Percentiles rank a stretch among this genome's conserved stretches.
Conservation (phyloP, 345 rosid species). For the Dimocarpus longan region DNA sequence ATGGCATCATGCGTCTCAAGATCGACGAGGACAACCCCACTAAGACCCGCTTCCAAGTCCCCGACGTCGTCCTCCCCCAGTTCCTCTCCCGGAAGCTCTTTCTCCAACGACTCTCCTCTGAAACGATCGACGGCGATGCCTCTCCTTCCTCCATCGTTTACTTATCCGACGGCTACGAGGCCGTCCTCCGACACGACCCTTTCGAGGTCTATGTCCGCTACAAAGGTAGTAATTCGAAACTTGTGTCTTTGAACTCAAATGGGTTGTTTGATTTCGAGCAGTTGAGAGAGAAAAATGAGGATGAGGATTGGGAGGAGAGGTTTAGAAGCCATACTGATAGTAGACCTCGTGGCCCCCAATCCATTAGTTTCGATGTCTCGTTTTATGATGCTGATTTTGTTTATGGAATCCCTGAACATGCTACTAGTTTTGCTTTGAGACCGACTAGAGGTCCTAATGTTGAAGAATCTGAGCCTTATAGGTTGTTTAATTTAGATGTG, state of each 20-base stretch:
- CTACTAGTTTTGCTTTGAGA: constrained; percentile 80
- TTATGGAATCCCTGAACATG: constrained; percentile 92
- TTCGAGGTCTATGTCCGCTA: constrained; percentile 81
- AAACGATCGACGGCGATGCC: constrained; percentile 56
- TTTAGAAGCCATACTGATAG: constrained; percentile 75
- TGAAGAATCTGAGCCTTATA: constrained; percentile 84
- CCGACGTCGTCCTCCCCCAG: constrained; percentile 69
- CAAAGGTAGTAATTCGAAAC: constrained; percentile 49
- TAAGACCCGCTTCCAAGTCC: constrained; percentile 79
- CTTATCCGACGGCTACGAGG: constrained; percentile 70
- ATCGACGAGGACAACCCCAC: constrained; percentile 80
- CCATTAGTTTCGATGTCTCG: constrained; percentile 92
- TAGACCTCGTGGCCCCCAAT: constrained; percentile 90
- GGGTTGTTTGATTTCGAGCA: constrained; percentile 93
- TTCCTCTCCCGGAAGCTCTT: constrained; percentile 73
- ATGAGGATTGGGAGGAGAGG: constrained; percentile 89
- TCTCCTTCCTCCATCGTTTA: constrained; percentile 60
- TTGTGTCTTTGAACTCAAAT: constrained; percentile 77
- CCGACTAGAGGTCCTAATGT: constrained; percentile 92
- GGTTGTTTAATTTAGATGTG: constrained; percentile 91
- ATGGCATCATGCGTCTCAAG: constrained; percentile 71
- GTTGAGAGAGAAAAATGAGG: constrained; percentile 64
- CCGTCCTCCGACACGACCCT: constrained; percentile 82
- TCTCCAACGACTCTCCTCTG: constrained; percentile 54
- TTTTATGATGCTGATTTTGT: constrained; percentile 86